Conservation (phyloP, 2,329 filamentous ascomycete species). For the Monosporascus sp. region DNA sequence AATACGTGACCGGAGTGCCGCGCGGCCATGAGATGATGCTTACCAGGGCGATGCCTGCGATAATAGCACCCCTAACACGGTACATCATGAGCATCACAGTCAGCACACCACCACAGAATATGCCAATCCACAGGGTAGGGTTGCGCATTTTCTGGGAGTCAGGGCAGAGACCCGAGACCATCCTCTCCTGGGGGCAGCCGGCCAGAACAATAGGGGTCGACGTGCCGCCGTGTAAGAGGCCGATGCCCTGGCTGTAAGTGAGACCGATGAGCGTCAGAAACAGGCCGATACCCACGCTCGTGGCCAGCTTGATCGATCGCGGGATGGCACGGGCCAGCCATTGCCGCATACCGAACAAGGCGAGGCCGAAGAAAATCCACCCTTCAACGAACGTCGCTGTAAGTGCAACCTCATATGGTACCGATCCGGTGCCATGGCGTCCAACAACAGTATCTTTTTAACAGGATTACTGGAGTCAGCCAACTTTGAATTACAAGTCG, state of each 20-base stretch:
- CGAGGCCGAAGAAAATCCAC: slow-evolving; percentile 76
- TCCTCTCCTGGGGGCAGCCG: slow-evolving; percentile 53
- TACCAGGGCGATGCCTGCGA: slow-evolving; percentile 75
- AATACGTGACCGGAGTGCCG: slow-evolving; percentile 69
- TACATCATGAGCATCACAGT: slow-evolving; percentile 80
- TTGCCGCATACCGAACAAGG: slow-evolving; percentile 75
- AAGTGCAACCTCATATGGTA: slow-evolving; percentile 70
- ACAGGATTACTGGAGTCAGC: background rate
- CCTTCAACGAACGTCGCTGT: slow-evolving; percentile 88
- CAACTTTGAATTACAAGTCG: background rate
- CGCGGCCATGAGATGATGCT: slow-evolving; percentile 88
- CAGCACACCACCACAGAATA: slow-evolving; percentile 78
- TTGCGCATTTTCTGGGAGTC: slow-evolving; percentile 69
- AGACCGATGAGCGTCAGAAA: slow-evolving; percentile 73
- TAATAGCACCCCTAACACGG: slow-evolving; percentile 80
- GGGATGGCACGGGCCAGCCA: slow-evolving; percentile 84
- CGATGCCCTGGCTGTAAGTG: slow-evolving; percentile 78
- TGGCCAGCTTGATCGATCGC: slow-evolving; percentile 79
- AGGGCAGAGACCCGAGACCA: slow-evolving; percentile 50
- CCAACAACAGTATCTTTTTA: slow-evolving; percentile 55
- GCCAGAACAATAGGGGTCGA: slow-evolving; percentile 69
- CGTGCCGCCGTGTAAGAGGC: slow-evolving; percentile 63
- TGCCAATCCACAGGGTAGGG: slow-evolving; percentile 80
- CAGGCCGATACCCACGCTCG: slow-evolving; percentile 78
- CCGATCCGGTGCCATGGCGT: slow-evolving; percentile 64